Base-by-base conservation (phyloP, 371 early-diverging fungal genomes). In the Rhizopus sp. region DNA sequence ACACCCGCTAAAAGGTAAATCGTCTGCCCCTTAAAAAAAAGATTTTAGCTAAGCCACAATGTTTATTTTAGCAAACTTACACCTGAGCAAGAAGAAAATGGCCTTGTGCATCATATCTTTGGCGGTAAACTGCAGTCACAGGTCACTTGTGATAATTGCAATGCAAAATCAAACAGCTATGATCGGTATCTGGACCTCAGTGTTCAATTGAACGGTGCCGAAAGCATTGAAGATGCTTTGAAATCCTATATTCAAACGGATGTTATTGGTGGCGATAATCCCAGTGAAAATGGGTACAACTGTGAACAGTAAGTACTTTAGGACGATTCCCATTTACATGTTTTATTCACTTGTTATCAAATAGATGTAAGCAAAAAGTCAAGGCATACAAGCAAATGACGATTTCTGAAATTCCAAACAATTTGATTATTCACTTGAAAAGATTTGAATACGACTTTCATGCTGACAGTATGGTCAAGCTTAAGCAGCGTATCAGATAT, bases 301-400 rank as follows among this genome's bases (percentile, higher is more conserved):
- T 76, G 76, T 30, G 55, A 59, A 23, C 30, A 65, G 75, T 73
- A 63, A 64, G 69, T 61, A 38, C n/a, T 32, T 45, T 12, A 8
- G 23, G 7, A 13, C 3, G 12, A 15, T 33, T 3, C n/a, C 16
- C 5, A 30, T 13, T 23, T 23, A 23, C 32, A 12, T 41, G n/a
- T 31, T 23, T n/a, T 23, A 2, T 46, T 23, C 23, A 34, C 10
- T 23, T 44, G 17, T 35, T n/a, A 44, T 31, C 33, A 4, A 23
- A 3, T 46, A 80, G 74, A 31, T 95, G 96, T 72, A 81, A 85
- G 45, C 69, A 75, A 34, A 78, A 82, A 5, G 77, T 75, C 0
- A 86, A 87, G 54, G 96, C 94, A 1, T 75, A 80, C 34, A 94
- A 94, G 65, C 86, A 86, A 63, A 83, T 93, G 82, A 86, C 89